Conservation (phyloP, 1,139 yeast genomes). For the Suhomyces bokatorum region DNA sequence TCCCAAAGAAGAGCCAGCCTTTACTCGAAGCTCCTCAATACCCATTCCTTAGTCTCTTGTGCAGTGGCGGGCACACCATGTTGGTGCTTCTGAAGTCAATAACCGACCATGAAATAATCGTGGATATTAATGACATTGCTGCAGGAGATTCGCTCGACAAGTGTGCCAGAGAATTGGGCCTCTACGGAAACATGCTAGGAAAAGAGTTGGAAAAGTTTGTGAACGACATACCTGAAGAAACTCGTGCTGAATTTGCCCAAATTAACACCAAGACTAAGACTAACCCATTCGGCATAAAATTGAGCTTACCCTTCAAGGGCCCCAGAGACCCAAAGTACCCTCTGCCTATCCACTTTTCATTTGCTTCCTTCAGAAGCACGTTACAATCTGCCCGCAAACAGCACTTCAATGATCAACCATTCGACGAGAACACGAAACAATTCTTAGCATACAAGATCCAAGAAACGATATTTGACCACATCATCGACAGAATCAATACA, state of each 20-base stretch:
- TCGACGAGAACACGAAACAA: slow-evolving; percentile 26
- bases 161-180: slow-evolving; percentile 83
- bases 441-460: slow-evolving; percentile 66
- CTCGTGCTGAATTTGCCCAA: slow-evolving; percentile 21
- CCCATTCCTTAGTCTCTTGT: slow-evolving; percentile 80
- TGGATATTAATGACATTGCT: slow-evolving; percentile 83
- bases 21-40: slow-evolving; percentile 48
- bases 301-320: slow-evolving; percentile 36
- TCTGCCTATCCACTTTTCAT: slow-evolving; percentile 56
- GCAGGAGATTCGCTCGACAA: slow-evolving; percentile 93
- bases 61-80: slow-evolving; percentile 96
- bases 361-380: slow-evolving; percentile 73
- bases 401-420: slow-evolving; percentile 9
- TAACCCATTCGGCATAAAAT: slow-evolving; percentile 23
- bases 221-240: slow-evolving; percentile 26
- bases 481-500: slow-evolving; percentile 60
- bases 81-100: slow-evolving; percentile 66
- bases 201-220: slow-evolving; percentile 71
- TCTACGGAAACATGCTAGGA: slow-evolving; percentile 82
- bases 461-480: slow-evolving; percentile 66
- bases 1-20: slow-evolving; percentile 41
- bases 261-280: slow-evolving; percentile 25
- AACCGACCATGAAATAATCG: slow-evolving; percentile 66
- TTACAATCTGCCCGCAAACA: slow-evolving; percentile 37
- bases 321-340: slow-evolving; percentile 35